Base-by-base conservation (phyloP, 2,329 filamentous ascomycete genomes). In the Chaetomiaceae sp. region DNA sequence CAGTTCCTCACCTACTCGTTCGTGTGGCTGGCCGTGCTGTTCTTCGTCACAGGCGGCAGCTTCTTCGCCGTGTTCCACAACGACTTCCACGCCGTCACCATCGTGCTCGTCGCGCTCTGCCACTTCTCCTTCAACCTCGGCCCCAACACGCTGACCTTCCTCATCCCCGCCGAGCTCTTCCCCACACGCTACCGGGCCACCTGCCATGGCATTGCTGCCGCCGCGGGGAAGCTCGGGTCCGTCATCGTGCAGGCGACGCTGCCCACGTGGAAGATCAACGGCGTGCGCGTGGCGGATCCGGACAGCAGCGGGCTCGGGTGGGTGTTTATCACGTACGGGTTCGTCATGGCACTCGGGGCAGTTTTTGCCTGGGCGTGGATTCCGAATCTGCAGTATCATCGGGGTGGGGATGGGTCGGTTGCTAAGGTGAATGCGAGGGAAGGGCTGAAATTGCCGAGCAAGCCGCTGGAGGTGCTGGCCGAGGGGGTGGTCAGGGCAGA, bases 111-210 rank as follows among this genome's bases (percentile, higher is more conserved):
- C 34, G 44, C 44, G 10, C 23, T 46, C 1, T 23, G 33, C 12
- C 44, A 46, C 19, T 46, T 39, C 34, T 27, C 35, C 13, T 46
- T 46, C 34, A 46, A 46, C 16, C 44, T 46, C n/a, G 44, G 44
- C 34, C 44, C 44, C 23, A 46, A 46, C 44, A 46, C 44, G n/a
- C 34, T 46, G 10, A 46, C 44, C 23, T 46, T 46, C 34, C 25
- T 46, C 34, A 31, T 46, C 9, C 31, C 44, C 10, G 44, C 44
- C 5, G 44, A 46, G 44, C 12, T 31, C 8, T 46, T 46, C 44
- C 44, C 44, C 14, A 46, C 44, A 12, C 31, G 35, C 34, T 46
- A 37, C 23, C 16, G 44, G 2, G 44, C 31, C 12, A 46, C 44
- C 10, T 46, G 44, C 14, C 35, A 46, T 34, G 44, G 44, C 3